Percentiles rank a stretch among this genome's conserved stretches.
Evolutionary conservation across 148 eudicot genomes (phyloP).

Genomic region (Cornus suecica): DNA sequence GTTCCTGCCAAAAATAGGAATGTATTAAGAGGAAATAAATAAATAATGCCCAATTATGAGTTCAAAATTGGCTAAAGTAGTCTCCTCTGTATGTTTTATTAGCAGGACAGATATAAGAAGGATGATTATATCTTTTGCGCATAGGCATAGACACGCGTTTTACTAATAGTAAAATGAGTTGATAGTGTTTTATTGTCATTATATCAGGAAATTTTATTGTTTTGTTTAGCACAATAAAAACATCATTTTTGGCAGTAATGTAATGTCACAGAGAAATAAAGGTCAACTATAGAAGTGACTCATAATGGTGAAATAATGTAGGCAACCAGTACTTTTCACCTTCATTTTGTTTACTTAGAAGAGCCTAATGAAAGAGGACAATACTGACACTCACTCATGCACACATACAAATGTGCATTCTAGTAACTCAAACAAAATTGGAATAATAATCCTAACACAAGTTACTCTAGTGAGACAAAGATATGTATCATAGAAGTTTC

Average conservation of each 20-base stretch:
- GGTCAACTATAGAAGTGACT: background rate
- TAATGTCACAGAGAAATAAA: background rate
- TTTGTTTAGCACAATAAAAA: background rate
- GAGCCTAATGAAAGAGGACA: background rate
- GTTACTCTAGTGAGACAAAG: background rate
- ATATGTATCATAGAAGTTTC: background rate
- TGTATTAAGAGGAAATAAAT: background rate
- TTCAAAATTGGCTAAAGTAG: background rate
- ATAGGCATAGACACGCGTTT: background rate
- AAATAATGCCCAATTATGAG: background rate
- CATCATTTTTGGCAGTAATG: background rate
- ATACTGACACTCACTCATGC: background rate
- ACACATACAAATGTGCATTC: too few species aligned
- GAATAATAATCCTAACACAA: background rate
- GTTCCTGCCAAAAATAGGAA: constrained; percentile 49
- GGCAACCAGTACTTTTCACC: background rate
- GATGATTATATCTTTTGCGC: background rate
- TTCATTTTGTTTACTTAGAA: constrained; percentile 7
- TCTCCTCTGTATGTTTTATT: background rate
- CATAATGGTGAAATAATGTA: background rate
- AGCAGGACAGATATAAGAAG: background rate
- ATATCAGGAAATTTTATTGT: background rate
- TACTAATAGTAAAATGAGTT: background rate
- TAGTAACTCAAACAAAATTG: background rate
- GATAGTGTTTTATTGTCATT: background rate